Evolutionary conservation across 2,329 filamentous ascomycete genomes (phyloP).

Genomic region (Dryadomyces sulphureus): DNA sequence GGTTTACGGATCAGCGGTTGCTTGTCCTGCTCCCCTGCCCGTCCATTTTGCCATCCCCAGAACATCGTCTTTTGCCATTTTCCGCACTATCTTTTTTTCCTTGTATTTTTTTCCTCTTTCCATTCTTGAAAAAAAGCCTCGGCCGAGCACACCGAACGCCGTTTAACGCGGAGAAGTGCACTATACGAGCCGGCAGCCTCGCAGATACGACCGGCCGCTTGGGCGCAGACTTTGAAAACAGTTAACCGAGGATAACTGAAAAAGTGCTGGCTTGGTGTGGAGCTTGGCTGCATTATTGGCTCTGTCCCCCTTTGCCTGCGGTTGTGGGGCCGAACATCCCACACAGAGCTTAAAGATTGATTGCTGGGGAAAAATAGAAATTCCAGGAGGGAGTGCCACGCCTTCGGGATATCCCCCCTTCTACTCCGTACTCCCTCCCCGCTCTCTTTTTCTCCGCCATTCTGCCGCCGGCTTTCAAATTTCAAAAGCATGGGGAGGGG

Average conservation of each 20-base stretch:
- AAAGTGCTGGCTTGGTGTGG: not conserved
- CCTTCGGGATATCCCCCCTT: not conserved
- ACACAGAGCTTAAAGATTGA: not conserved
- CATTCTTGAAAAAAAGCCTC: not conserved
- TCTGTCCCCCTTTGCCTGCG: not conserved
- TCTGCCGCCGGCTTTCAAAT: not conserved
- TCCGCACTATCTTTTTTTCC: not conserved
- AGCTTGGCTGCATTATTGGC: not conserved
- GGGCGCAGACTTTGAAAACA: not conserved
- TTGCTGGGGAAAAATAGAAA: constrained; percentile 1
- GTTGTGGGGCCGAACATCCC: not conserved
- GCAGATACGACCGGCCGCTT: constrained; percentile 1
- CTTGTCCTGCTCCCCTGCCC: not conserved
- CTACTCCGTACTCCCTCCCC: no score
- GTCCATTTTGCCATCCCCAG: no score
- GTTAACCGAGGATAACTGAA: constrained; percentile 1
- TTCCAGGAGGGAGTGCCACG: not conserved
- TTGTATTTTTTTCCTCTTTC: not conserved
- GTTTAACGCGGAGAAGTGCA: not conserved
- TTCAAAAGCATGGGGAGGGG: not conserved
- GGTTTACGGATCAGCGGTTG: not conserved
- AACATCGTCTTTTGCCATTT: no score
- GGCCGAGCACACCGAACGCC: not conserved
- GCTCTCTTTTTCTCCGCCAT: not conserved
- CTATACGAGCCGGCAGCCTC: not conserved